These are phyloP conservation scores for Filosporella fistucella DNA, from an alignment of 495 filamentous ascomycete species.

Conservation along the genomic window DNA sequence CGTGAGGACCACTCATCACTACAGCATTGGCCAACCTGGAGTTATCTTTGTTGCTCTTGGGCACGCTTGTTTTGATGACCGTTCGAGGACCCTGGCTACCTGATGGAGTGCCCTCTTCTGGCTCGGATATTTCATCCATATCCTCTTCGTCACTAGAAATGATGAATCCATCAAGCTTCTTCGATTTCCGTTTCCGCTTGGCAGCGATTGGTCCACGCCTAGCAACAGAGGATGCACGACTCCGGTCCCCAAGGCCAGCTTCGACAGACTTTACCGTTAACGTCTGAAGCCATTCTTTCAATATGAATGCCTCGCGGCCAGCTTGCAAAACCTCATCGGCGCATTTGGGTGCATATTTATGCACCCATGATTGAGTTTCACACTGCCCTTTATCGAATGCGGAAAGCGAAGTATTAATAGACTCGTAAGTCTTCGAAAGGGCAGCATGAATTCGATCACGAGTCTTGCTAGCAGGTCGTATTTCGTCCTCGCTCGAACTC, in stretches of 20 bases:
- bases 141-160: constrained; percentile 79
- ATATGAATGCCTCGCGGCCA: constrained; percentile 62
- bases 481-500: constrained; percentile 15
- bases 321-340: constrained; percentile 73
- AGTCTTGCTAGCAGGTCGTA: constrained; percentile 4
- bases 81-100: constrained; percentile 62
- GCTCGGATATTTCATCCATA: constrained; percentile 62
- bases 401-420: constrained; percentile 55
- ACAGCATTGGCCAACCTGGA: constrained; percentile 54
- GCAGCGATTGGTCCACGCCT: background rate
- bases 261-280: constrained; percentile 72
- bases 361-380: constrained; percentile 69
- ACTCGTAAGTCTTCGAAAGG: constrained; percentile 54
- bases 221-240: too few relatives aligned
- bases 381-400: constrained; percentile 78
- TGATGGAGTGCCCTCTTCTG: constrained; percentile 54
- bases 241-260: constrained; percentile 38
- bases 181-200: constrained; percentile 66
- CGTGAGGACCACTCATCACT: constrained; percentile 82
- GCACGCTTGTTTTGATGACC: constrained; percentile 55
- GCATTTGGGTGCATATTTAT: constrained; percentile 78
- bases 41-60: constrained; percentile 37
- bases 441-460: constrained; percentile 43
- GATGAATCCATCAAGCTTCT: constrained; percentile 78
- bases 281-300: constrained; percentile 80